phyloP scores from a whole-genome alignment of 2,329 filamentous ascomycete genomes.

The Paecilomyces sp. region DNA sequence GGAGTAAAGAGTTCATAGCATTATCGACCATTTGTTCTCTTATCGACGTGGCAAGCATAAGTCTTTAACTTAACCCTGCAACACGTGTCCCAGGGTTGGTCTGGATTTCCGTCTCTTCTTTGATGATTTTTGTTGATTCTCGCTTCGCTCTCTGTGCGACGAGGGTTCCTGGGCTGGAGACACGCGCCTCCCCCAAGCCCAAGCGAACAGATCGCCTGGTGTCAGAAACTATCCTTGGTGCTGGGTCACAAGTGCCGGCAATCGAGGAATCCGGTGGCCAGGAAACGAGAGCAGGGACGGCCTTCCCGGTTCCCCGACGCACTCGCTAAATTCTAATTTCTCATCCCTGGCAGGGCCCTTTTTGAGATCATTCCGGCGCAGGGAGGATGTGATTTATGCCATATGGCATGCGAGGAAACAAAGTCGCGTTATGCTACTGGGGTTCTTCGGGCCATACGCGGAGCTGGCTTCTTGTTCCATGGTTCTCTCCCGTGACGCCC shows the following conservation, averaged over 20 bases:
- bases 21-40: background rate
- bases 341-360: background rate
- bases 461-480: constrained; percentile 8
- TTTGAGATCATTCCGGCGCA: background rate
- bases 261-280: background rate
- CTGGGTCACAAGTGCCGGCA: background rate
- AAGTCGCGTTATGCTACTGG: background rate
- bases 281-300: background rate
- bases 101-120: background rate
- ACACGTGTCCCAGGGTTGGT: background rate
- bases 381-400: background rate
- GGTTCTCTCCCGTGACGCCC: constrained; percentile 10
- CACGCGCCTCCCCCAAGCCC: background rate
- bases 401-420: background rate
- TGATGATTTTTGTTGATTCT: background rate
- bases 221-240: background rate
- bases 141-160: background rate
- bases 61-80: background rate
- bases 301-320: background rate
- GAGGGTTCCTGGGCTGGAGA: background rate
- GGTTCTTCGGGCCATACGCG: background rate
- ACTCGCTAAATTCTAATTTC: background rate
- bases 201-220: background rate
- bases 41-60: background rate
- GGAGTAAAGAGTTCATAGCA: background rate